Evolutionary conservation across 2,329 filamentous ascomycete species (phyloP), one percentile per base, ranked within the genome.

Genomic region (Cercospora canescens): DNA sequence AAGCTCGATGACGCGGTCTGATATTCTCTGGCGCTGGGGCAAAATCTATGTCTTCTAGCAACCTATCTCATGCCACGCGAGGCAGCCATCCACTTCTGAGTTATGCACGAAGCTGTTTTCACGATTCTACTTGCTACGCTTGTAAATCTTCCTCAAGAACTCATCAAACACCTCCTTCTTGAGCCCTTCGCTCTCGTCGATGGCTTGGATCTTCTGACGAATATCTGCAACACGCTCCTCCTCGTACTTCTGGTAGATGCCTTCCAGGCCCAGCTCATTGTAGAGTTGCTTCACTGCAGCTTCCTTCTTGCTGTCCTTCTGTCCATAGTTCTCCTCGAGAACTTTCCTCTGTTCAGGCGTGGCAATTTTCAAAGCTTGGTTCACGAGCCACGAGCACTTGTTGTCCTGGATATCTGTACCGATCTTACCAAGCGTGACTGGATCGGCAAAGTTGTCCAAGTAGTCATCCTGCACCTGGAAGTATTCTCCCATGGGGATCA

Each of bases 381-480:
- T 99, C 81, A 99, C 87, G 67, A 99, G 84, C 95, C 95, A 99
- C 48, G 92, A 96, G 86, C 95, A 99, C 87, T 99, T 99, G 88
- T 99, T 99, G 84, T 99, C 95, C 86, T 94, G 90, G 80, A 99
- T 99, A 77, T 99, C 95, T 67, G 95, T 99, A 72, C 95, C 95
- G 71, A 98, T 97, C 88, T 99, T 99, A 81, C 95, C 95, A 78
- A 99, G 95, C 76, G 93, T 88, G 76, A 93, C 88, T 41, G 95
- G 93, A 74, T 94, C 89, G 74, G 94, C 95, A 77, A 95, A 99
- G 83, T 96, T 96, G 85, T 99, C 95, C 61, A 99, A 91, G 83
- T 95, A 99, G 84, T 99, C 95, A 80, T 99, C 95, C 82, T 99
- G 95, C 70, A 97, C 88, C 83, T 99, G 95, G 87, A 99, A 99